Evolutionary conservation across 371 early-diverging fungal species (phyloP), one percentile per base, ranked within the genome.

Genomic region (Globomyces sp.): DNA sequence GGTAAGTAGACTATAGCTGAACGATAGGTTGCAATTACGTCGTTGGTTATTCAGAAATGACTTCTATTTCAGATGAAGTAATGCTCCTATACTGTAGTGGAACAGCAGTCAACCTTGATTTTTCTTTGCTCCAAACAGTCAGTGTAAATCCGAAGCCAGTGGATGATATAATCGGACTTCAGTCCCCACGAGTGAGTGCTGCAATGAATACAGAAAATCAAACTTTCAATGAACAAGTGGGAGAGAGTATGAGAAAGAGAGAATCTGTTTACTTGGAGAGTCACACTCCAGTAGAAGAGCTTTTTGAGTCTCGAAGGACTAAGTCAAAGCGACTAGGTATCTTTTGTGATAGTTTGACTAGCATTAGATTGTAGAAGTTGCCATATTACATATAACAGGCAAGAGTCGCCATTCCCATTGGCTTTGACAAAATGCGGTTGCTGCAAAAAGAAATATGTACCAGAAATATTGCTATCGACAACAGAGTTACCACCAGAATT

Each of bases 401-500:
- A 77, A 24, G 80, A 82, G n/a, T 79, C 87, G 1, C 85, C 89
- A 0, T 88, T 85, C 65, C 87, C 88, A 1, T 87, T 86, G 86
- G 76, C 81, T 9, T 78, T 85, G 46, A 75, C 82, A 43, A 79
- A 79, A 48, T 90, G 91, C 63, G 82, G 76, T 24, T 69, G 74
- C 34, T 90, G 91, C 75, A 74, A 79, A 63, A 82, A 80, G 52
- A 83, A 83, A 48, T 84, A 80, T 66, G 91, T 90, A 1, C 90
- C 91, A 1, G 90, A 90, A 66, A 77, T 90, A 9, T 52, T 88
- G 11, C 70, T 90, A 58, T 75, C 82, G 42, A 90, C 90, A 1
- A 81, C 86, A 1, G 89, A 90, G 44, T 81, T 85, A 4, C 89
- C 90, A n/a, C 68, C 77, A 4, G 89, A 89, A 65, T 68, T 90